Evolutionary conservation across 257 asterid genomes (phyloP).

Genomic region (Penstemon eatonii): DNA sequence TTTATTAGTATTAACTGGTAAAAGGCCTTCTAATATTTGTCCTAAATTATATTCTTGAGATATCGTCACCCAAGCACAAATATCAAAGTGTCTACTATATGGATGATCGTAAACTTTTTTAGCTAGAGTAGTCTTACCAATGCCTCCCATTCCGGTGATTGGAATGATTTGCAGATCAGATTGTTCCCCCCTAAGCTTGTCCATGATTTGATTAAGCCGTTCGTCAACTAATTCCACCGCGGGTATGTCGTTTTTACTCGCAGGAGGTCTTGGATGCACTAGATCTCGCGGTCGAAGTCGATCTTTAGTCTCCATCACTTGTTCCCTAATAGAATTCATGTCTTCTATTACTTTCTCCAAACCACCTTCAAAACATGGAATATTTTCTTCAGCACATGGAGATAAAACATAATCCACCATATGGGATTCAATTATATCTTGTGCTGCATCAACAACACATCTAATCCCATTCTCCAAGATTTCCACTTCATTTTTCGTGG

Average conservation of each 20-base stretch:
- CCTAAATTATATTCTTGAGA: constrained; percentile 17
- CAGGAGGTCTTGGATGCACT: neutral
- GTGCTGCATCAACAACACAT: too few species aligned
- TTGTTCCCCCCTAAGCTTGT: neutral
- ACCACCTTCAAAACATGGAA: neutral
- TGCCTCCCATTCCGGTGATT: constrained; percentile 29
- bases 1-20: neutral
- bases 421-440: neutral
- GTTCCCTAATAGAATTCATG: neutral
- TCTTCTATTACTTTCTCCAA: neutral
- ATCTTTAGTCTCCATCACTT: constrained; percentile 4
- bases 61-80: constrained; percentile 26
- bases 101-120: constrained; percentile 9
- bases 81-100: neutral
- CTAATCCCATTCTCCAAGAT: neutral
- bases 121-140: constrained; percentile 40
- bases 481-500: neutral
- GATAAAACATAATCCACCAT: neutral
- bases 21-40: neutral
- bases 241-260: neutral
- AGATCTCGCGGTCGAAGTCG: neutral
- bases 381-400: neutral
- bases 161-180: neutral
- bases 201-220: neutral
- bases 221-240: neutral